Conservation (phyloP, 1,284 basidiomycete species). For the Mrakiaceae sp. region DNA sequence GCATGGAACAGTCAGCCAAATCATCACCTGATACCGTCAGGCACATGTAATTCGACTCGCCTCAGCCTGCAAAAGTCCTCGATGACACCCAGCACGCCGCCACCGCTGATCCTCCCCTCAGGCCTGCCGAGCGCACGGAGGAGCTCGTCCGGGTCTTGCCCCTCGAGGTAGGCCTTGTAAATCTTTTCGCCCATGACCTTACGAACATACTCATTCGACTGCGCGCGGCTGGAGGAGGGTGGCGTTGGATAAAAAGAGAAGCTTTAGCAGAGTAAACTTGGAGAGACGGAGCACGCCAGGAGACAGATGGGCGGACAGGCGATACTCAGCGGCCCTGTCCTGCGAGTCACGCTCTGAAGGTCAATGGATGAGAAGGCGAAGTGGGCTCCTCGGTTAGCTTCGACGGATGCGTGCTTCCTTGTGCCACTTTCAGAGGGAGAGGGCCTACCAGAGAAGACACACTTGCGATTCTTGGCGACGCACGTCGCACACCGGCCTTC, state of each 20-base stretch:
- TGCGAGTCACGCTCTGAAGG: neutral
- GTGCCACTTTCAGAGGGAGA: neutral
- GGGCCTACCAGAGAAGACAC: neutral
- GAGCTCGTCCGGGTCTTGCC: neutral
- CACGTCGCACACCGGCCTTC: too few relatives aligned
- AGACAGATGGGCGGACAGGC: neutral
- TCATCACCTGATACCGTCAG: neutral
- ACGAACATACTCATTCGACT: neutral
- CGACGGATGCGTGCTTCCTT: neutral
- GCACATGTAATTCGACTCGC: too few relatives aligned
- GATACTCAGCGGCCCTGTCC: neutral
- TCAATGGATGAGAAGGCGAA: neutral
- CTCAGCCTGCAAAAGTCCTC: constrained; percentile 3
- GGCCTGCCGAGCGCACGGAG: neutral
- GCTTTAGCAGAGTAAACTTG: neutral
- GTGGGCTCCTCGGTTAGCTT: too few relatives aligned
- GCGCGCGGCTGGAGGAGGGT: neutral
- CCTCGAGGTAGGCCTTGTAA: neutral
- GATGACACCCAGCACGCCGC: neutral
- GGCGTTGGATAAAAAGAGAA: neutral
- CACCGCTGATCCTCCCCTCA: neutral
- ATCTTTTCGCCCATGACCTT: neutral
- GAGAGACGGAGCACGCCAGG: neutral
- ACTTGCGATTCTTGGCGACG: too few relatives aligned
- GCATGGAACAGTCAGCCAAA: neutral